Evolutionary conservation across 1,284 basidiomycete species (phyloP).

Genomic region (Tylopilus orsonianus): DNA sequence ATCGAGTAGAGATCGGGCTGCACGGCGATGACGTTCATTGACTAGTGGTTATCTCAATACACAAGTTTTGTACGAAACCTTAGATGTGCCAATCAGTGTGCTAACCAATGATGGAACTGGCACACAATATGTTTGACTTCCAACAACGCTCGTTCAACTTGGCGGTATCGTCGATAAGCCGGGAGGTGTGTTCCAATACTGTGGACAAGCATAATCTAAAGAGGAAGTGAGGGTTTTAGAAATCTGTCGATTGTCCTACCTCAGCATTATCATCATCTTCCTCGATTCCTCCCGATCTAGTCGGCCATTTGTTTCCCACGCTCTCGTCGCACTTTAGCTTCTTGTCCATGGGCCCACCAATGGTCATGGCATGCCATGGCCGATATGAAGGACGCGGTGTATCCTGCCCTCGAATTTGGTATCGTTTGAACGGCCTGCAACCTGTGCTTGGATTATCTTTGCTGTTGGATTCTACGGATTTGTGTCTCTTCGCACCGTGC

Average conservation of each 20-base stretch:
- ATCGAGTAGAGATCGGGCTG: not conserved
- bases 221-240: not conserved
- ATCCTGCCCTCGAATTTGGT: not conserved
- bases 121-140: not conserved
- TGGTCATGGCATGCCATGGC: not conserved
- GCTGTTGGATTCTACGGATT: not conserved
- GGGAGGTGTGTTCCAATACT: not conserved
- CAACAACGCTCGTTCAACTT: not conserved
- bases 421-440: no score
- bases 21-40: not conserved
- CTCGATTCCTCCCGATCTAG: not conserved
- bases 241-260: not conserved
- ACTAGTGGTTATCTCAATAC: not conserved
- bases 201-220: not conserved
- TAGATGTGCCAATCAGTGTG: not conserved
- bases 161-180: not conserved
- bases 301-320: not conserved
- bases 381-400: not conserved
- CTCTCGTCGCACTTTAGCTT: not conserved
- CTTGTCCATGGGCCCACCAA: not conserved
- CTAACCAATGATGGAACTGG: not conserved
- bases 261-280: not conserved
- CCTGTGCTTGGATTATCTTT: not conserved
- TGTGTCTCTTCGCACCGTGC: not conserved
- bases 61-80: not conserved